Conservation (phyloP, 305 asterid genomes). For the Solanum hybrid region DNA sequence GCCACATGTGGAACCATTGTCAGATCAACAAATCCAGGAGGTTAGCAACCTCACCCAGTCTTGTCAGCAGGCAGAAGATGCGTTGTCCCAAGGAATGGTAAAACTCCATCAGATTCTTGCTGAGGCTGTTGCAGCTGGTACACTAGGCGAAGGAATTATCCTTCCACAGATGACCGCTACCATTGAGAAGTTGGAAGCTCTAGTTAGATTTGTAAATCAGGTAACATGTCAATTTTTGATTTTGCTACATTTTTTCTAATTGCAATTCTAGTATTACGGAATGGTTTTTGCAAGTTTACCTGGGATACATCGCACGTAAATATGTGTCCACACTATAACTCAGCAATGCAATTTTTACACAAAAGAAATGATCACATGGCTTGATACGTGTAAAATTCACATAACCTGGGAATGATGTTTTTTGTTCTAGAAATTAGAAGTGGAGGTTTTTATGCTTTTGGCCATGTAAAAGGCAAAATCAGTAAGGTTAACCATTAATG, state of each 20-base stretch:
- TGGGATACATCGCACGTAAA: neutral
- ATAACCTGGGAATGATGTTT: neutral
- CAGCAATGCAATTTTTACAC: neutral
- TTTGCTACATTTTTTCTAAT: neutral
- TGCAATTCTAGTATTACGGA: neutral
- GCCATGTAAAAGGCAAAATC: neutral
- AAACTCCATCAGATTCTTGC: slow-evolving; percentile 52
- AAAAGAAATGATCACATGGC: neutral
- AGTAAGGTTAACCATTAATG: neutral
- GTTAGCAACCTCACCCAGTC: slow-evolving; percentile 47
- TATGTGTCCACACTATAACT: neutral
- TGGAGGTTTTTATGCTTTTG: neutral
- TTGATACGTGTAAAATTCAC: neutral
- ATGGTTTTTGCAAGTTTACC: neutral
- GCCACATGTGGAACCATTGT: slow-evolving; percentile 49
- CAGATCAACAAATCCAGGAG: slow-evolving; percentile 39
- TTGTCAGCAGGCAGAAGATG: slow-evolving; percentile 95
- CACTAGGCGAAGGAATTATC: slow-evolving; percentile 43
- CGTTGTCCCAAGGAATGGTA: slow-evolving; percentile 80
- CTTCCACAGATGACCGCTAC: slow-evolving; percentile 58
- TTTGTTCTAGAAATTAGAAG: neutral
- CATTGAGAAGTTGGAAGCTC: slow-evolving; percentile 51
- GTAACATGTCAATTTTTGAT: slow-evolving; percentile 23
- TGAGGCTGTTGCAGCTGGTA: slow-evolving; percentile 44
- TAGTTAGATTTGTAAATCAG: slow-evolving; percentile 71